Evolutionary conservation across 1,139 yeast genomes (phyloP).

Genomic region (Kodamaea alishanica): DNA sequence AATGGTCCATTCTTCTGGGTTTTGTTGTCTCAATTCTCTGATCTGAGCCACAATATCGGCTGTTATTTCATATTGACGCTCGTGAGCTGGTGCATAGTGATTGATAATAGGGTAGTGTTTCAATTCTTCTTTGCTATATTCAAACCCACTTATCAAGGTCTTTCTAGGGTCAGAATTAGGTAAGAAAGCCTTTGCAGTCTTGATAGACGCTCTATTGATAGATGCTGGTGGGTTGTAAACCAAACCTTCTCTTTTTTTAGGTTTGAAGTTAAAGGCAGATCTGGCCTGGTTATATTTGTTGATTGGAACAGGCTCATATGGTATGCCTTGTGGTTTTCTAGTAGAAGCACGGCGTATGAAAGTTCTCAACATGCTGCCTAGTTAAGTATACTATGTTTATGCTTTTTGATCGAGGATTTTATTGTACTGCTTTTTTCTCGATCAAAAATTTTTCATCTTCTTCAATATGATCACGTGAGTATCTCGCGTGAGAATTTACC

Average conservation of each 20-base stretch:
- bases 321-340: constrained; percentile 15
- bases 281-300: constrained; percentile 38
- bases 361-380: constrained; percentile 12
- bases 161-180: constrained; percentile 64
- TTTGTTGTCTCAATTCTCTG: constrained; percentile 52
- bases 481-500: too few species aligned
- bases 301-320: constrained; percentile 35
- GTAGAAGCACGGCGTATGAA: constrained; percentile 15
- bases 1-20: constrained; percentile 67
- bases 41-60: constrained; percentile 62
- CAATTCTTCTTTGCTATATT: constrained; percentile 39
- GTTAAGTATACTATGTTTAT: not conserved
- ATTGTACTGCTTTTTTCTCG: too few species aligned
- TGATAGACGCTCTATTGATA: constrained; percentile 16
- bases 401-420: not conserved
- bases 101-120: constrained; percentile 53
- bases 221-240: constrained; percentile 39
- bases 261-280: constrained; percentile 45
- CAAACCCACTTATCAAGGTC: constrained; percentile 21
- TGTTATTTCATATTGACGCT: constrained; percentile 57
- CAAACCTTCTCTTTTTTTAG: constrained; percentile 37
- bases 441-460: too few species aligned
- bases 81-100: constrained; percentile 28
- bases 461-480: too few species aligned
- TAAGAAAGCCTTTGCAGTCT: constrained; percentile 70